Evolutionary conservation across 2,329 filamentous ascomycete genomes (phyloP).

Genomic region (Hypoxylon sp.): DNA sequence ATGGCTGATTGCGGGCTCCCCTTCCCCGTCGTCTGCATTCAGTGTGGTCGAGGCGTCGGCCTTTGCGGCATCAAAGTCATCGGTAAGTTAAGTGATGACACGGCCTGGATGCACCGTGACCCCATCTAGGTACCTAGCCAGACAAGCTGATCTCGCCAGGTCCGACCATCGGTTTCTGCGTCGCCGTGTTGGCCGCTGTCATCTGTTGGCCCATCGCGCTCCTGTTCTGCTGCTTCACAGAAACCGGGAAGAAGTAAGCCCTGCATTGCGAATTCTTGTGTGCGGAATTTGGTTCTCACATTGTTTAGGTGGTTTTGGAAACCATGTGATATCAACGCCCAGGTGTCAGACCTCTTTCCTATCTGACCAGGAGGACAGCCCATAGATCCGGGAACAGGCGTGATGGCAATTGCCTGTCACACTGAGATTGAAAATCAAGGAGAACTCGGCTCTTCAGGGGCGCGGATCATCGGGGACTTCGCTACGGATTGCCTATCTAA

Average conservation of each 20-base stretch:
- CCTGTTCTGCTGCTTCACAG: slow-evolving; percentile 44
- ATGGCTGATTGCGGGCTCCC: slow-evolving; percentile 43
- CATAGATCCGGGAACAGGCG: neutral
- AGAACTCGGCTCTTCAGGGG: neutral
- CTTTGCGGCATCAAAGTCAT: slow-evolving; percentile 45
- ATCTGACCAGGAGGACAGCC: slow-evolving; percentile 32
- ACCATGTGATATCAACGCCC: slow-evolving; percentile 44
- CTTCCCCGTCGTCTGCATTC: slow-evolving; percentile 44
- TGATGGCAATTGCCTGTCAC: neutral
- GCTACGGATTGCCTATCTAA: neutral
- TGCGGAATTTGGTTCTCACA: slow-evolving; percentile 1
- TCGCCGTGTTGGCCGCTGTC: slow-evolving; percentile 38
- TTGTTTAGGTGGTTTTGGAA: slow-evolving; percentile 45
- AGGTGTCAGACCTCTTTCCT: slow-evolving; percentile 43
- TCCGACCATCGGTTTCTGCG: slow-evolving; percentile 44
- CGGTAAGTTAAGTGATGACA: slow-evolving; percentile 31
- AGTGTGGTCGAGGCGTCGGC: slow-evolving; percentile 44
- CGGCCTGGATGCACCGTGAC: neutral
- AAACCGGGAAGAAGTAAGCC: slow-evolving; percentile 45
- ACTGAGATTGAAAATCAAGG: neutral
- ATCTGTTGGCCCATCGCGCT: slow-evolving; percentile 46
- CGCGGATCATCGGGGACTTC: neutral
- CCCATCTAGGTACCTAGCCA: too few species aligned
- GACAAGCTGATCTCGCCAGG: slow-evolving; percentile 23
- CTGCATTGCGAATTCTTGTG: neutral